Evolutionary conservation across 176 grass and related monocot species (phyloP), one percentile per base, ranked within the genome.

Genomic region (Oropetium thomaeum): DNA sequence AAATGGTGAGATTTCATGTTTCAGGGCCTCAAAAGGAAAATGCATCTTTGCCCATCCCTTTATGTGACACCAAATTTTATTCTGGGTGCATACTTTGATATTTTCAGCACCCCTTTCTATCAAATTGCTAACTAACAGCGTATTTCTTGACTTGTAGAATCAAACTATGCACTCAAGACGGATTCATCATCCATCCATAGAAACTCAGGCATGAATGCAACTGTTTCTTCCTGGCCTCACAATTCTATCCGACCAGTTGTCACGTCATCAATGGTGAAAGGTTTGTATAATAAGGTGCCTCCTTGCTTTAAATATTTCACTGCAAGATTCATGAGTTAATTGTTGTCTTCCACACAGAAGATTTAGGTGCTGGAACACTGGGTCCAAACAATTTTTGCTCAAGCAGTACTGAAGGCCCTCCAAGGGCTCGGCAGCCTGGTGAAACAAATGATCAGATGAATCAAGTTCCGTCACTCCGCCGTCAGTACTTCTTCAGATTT

Each of bases 371-470:
- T 70, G 81, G 76, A 69, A 69, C 78, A 66, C 33, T 73, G 22
- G 79, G 64, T 53, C 62, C 82, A 79, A 93, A 84, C 31, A 89
- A 87, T 86, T 94, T 86, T 86, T 90, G 81, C 84, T 92, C 66
- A 54, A 92, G 84, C 60, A 92, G 96, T 73, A 86, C 39, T 74
- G 84, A 85, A 61, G 87, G 74, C 49, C 84, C 65, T 82, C 51
- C 69, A 71, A 78, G 69, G 64, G 76, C 79, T 73, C 82, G 77
- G 87, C 74, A 74, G 73, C 66, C 67, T 72, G 71, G 70, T 83
- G 87, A 85, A 84, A 80, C 65, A 19, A 92, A 37, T 81, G 76
- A 88, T 74, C 87, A 88, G 74, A 79, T 81, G 75, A 95, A 95
- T 90, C 91, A 90, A 89, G 80, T 86, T 29, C 53, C 87, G 35